Evolutionary conservation across 306 rosid species (phyloP), one percentile per base, ranked within the genome.

Genomic region (Argentina anserina): DNA sequence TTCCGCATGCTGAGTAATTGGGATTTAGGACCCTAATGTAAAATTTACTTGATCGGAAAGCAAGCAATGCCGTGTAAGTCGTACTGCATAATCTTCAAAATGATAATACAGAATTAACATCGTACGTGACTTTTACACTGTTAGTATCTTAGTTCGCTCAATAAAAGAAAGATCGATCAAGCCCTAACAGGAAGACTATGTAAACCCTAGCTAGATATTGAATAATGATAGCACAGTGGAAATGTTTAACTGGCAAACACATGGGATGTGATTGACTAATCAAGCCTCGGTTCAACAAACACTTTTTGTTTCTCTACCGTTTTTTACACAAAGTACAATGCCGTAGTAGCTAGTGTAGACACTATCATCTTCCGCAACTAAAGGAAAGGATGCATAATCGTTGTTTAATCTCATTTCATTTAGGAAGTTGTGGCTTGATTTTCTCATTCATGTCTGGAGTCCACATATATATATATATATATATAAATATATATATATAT

Each of bases 371-470:
- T 73, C 84, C 87, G 86, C 75, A 75, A 75, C 84, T 41, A 63
- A 83, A 83, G 92, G 88, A 83, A 52, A 85, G 67, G 72, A 80
- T 78, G 81, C 72, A 66, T 73, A 65, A 60, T 55, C 29, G 9
- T 3, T 79, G 78, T 76, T 68, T 72, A 55, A 56, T 76, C 61
- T 12, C 1, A 8, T 68, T 61, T 33, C n/a, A 26, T 69, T 40
- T 43, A 45, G n/a, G 39, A 25, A 79, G 20, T 29, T 66, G 53
- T 66, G 37, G 69, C 78, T 50, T 72, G 18, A 77, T 73, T 59
- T 42, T 76, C 76, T 70, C 80, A 26, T 53, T 25, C 28, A n/a
- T 40, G 42, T 63, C 72, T 42, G 52, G 52, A 49, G 23, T 56
- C 70, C 18, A 25, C 56, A 6, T 65, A 52, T 31, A n/a, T 52